Evolutionary conservation across 2,329 filamentous ascomycete species (phyloP).

Genomic region (Ophiostoma montium): DNA sequence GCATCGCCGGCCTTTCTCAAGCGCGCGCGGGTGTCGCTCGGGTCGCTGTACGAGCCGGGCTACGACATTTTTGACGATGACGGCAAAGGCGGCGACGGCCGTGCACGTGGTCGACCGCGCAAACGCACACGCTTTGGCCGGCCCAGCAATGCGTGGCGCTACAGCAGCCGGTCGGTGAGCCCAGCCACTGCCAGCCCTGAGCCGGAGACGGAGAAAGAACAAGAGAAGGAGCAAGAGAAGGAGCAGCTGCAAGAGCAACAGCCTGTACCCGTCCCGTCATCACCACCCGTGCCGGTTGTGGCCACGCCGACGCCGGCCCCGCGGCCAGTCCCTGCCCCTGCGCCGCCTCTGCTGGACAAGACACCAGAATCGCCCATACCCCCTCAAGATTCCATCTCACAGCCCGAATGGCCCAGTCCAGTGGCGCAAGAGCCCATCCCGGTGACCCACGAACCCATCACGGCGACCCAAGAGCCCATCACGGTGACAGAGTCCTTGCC

Average conservation of each 20-base stretch:
- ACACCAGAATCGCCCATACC: too few species aligned
- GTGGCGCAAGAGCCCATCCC: too few species aligned
- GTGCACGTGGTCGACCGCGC: conserved; percentile 43
- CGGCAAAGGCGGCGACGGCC: conserved; percentile 51
- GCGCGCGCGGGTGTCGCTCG: conserved; percentile 53
- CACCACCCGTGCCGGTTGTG: not conserved
- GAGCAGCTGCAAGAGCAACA: conserved; percentile 1
- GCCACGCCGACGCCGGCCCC: conserved; percentile 6
- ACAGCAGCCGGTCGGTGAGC: conserved; percentile 54
- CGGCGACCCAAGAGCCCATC: not conserved
- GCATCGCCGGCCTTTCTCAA: conserved; percentile 71
- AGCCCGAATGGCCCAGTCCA: too few species aligned
- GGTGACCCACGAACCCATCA: too few species aligned
- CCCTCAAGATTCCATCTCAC: too few species aligned
- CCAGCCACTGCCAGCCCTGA: conserved; percentile 63
- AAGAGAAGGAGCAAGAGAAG: conserved; percentile 22
- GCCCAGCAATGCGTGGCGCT: conserved; percentile 57
- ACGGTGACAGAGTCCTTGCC: too few species aligned
- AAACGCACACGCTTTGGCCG: conserved; percentile 59
- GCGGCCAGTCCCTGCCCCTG: not conserved
- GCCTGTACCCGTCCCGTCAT: not conserved
- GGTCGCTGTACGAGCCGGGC: conserved; percentile 47
- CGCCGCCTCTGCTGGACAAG: too few species aligned
- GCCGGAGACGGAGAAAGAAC: conserved; percentile 12
- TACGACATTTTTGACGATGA: conserved; percentile 61